Evolutionary conservation across 1,284 basidiomycete species (phyloP), one percentile per base, ranked within the genome.

Genomic region (Blastosporella zonata): DNA sequence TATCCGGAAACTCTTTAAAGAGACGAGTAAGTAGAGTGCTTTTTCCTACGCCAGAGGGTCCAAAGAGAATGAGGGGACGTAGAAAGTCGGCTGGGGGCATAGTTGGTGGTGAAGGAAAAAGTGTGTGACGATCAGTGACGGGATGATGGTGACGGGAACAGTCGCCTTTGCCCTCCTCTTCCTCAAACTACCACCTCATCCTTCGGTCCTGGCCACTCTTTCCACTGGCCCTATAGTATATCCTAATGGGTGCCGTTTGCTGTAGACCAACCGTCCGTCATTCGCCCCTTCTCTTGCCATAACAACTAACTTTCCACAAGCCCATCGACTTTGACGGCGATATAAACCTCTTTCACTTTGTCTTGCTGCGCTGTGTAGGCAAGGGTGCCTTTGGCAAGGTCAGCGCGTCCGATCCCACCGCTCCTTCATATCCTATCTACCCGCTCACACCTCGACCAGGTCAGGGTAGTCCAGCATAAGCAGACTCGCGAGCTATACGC

Each of bases 361-460:
- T 93, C 58, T 84, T 99, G 36, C 71, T 98, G 23, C 79, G 94
- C 62, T 92, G 91, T 59, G 95, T 99, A 15, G 96, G 96, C 40
- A 98, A 98, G 68, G 96, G 96, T 46, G 96, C 96, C 0, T 98
- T 99, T 66, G 96, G 96, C 63, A 98, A 99, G 83, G 95, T 92
- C 40, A 45, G 69, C 65, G 9, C 15, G 13, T 25, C 22, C 38
- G 25, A 37, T 52, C n/a, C n/a, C 47, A 27, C 35, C 22, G 20
- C 22, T 23, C 31, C 42, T 13, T 38, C 39, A 18, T 39, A 47
- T 27, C 39, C 20, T 39, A 47, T 27, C 44, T 29, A 22, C 39
- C 22, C 45, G 21, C 52, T 57, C 41, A 52, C 45, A 0, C 2
- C 28, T 15, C 40, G 27, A 40, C 25, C 40, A 97, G 93, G 93